phyloP scores from a whole-genome alignment of 768 basidiomycete genomes.

The Leccinum disarticulatum region DNA sequence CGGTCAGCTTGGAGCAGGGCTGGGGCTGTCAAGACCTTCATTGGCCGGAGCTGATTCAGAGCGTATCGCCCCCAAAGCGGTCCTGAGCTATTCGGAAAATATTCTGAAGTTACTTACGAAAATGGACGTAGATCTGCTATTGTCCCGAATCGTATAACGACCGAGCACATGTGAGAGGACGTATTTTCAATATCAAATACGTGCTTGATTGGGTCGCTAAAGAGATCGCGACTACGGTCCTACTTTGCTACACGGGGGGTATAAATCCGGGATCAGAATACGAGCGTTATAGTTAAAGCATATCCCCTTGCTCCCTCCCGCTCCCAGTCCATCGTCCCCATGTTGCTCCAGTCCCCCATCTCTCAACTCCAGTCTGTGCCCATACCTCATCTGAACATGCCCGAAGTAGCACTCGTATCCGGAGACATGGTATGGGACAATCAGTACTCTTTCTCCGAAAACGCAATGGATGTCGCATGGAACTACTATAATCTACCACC shows the following conservation, averaged over 20 bases:
- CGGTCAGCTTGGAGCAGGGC: conserved; percentile 17
- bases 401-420: conserved; percentile 57
- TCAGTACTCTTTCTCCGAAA: conserved; percentile 37
- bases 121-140: conserved; percentile 29
- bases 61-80: conserved; percentile 19
- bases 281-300: conserved; percentile 20
- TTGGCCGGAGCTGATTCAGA: conserved; percentile 13
- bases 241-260: conserved; percentile 30
- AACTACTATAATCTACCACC: conserved; percentile 50
- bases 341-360: conserved; percentile 13
- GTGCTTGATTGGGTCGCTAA: conserved; percentile 35
- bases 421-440: conserved; percentile 51
- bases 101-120: conserved; percentile 19
- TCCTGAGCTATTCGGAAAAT: conserved; percentile 17
- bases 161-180: conserved; percentile 33
- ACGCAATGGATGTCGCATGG: conserved; percentile 43
- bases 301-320: conserved; percentile 20
- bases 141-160: conserved; percentile 27
- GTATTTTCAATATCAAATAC: conserved; percentile 35
- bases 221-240: conserved; percentile 24
- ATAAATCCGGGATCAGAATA: conserved; percentile 31
- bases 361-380: conserved; percentile 36
- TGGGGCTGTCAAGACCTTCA: conserved; percentile 17
- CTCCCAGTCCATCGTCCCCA: conserved; percentile 10
- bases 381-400: conserved; percentile 59